Percentiles rank a stretch among this genome's conserved stretches.
Evolutionary conservation across 1,284 basidiomycete genomes (phyloP).

Genomic region (Heterobasidion annosum): DNA sequence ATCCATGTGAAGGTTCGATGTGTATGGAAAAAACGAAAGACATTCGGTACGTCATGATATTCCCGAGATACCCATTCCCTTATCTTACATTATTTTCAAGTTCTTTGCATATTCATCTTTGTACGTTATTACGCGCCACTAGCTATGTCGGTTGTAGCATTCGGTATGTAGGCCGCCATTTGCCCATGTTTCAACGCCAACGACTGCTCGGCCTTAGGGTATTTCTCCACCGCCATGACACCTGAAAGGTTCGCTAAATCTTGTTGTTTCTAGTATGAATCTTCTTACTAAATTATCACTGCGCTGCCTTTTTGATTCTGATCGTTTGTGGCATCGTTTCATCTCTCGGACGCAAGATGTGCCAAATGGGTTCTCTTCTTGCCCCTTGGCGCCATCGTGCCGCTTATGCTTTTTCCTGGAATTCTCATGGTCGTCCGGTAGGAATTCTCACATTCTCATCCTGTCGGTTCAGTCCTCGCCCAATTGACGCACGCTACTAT

Average conservation of each 20-base stretch:
- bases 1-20: not conserved
- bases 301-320: not conserved
- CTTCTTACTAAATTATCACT: not conserved
- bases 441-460: not conserved
- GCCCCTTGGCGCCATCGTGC: conserved; percentile 10
- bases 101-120: conserved; percentile 11
- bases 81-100: not conserved
- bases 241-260: conserved; percentile 8
- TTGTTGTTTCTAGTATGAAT: not conserved
- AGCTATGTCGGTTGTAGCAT: conserved; percentile 9
- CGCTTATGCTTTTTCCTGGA: conserved; percentile 11
- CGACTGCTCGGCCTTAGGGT: conserved; percentile 1
- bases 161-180: conserved; percentile 5
- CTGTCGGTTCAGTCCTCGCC: not conserved
- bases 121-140: conserved; percentile 11
- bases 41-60: conserved; percentile 5
- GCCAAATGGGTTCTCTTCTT: conserved; percentile 10
- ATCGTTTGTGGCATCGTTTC: not conserved
- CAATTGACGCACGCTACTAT: no score
- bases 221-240: conserved; percentile 10
- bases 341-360: conserved; percentile 3
- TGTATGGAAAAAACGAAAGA: conserved; percentile 13
- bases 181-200: not conserved
- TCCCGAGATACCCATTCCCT: not conserved
- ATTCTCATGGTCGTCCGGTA: conserved; percentile 12